Base-by-base conservation (phyloP, 768 basidiomycete species). In the Termitomyces sp. region DNA sequence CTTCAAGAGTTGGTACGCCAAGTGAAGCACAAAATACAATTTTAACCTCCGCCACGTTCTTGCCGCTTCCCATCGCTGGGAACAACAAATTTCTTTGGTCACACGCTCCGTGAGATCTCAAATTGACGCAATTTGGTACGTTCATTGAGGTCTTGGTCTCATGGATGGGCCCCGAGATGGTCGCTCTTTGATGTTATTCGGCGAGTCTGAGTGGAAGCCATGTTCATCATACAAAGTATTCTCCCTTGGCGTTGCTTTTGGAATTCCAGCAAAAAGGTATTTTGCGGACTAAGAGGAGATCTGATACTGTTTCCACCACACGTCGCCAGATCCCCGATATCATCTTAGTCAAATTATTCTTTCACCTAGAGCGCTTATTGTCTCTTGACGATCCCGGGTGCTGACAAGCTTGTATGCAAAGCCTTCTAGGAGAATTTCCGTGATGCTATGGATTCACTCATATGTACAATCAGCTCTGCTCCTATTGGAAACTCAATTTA, bases 21-120 rank as follows among this genome's bases (percentile, higher is more conserved):
- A 19, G 47, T 10, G 21, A 48, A 37, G 37, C 24, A 24, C 19
- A 17, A 19, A 17, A 10, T 21, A n/a, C 34, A 26, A 34, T n/a
- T 51, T 57, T 57, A 55, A 55, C 43, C 43, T 58, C 57, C 56
- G 51, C 38, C 51, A 28, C 14, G 2, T 35, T 45, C 50, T 57
- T 58, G 51, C 60, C 57, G 54, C 57, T 48, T 60, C 55, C 41
- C 59, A 56, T 44, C 48, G 52, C 44, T 61, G 60, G 35, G 60
- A 61, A 58, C 22, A 5, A 5, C 14, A 2, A n/a, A 34, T 17
- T 19, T 42, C 9, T 19, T 40, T 45, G 26, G 30, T 47, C 40
- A 21, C 45, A 58, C 53, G 54, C 28, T 15, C 22, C 54, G 58
- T 58, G 53, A 24, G 58, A 55, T 24, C 26, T 28, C 12, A 50